Evolutionary conservation across 768 basidiomycete species (phyloP), one percentile per base, ranked within the genome.

Genomic region (Boletus sp.): DNA sequence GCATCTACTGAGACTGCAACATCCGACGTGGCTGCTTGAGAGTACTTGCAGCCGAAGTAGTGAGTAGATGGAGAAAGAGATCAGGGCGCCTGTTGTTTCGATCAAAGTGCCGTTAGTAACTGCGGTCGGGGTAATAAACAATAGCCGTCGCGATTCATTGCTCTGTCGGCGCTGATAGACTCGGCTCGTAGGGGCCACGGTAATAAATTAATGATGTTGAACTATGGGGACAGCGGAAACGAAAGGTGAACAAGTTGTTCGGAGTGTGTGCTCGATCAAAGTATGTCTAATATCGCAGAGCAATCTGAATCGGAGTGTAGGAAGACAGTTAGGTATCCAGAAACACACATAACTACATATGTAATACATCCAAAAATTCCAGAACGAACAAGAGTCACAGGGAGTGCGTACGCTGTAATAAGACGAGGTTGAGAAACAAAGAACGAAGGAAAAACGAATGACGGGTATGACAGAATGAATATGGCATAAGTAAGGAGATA

Each of bases 291-390:
- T 58, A 39, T 62, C 45, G 50, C 47, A 57, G 50, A 45, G 49
- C 20, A 62, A 56, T 47, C 46, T 9, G 47, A 18, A 47, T 60
- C 52, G 12, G 44, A 56, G 32, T 45, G 49, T 68, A 72, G 67
- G 62, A 65, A 64, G 57, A 73, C 73, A 74, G 63, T 60, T 66
- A 67, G 64, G 64, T 68, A 67, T 73, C 67, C 71, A 66, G 69
- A 68, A 63, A 73, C 67, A 72, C 56, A 68, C 71, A 72, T 66
- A 74, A 73, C 69, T 72, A 74, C 69, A 72, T 57, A 52, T 52
- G 63, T 71, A 63, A 71, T 72, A 72, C 71, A 72, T 73, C 67
- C 71, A 67, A 59, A 56, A 56, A 55, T 64, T 65, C 67, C 66
- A 52, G 68, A 62, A 70, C 66, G 64, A 65, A 72, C 62, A 64